Evolutionary conservation across 805 yeast genomes (phyloP).

Genomic region (Alloascoidea africana): DNA sequence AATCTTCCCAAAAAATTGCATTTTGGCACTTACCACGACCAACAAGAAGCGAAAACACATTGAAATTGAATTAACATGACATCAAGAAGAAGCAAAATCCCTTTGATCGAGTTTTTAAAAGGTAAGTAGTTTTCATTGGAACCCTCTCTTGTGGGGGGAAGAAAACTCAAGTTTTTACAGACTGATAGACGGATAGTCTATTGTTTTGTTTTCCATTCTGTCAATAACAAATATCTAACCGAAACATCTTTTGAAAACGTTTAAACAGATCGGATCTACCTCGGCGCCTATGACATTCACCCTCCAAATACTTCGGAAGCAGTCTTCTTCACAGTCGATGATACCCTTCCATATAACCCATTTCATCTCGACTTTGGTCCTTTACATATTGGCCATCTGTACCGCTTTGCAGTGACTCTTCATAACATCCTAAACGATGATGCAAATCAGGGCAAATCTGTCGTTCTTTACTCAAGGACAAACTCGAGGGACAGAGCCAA

Average conservation of each 20-base stretch:
- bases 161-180: background rate
- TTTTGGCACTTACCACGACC: too few species aligned
- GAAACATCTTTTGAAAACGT: too few species aligned
- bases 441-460: constrained; percentile 71
- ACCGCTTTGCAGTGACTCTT: constrained; percentile 86
- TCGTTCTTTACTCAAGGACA: constrained; percentile 78
- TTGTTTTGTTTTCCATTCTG: too few species aligned
- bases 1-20: too few species aligned
- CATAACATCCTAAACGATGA: constrained; percentile 86
- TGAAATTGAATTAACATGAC: too few species aligned
- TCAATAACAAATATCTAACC: too few species aligned
- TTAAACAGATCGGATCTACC: constrained; percentile 47
- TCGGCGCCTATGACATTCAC: constrained; percentile 72
- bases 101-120: constrained; percentile 20
- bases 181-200: too few species aligned
- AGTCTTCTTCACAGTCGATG: constrained; percentile 86
- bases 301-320: constrained; percentile 66
- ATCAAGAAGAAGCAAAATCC: constrained; percentile 10
- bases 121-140: constrained; percentile 9
- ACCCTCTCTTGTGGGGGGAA: background rate
- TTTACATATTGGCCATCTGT: constrained; percentile 79
- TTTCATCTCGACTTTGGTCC: constrained; percentile 97
- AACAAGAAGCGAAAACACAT: too few species aligned
- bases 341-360: constrained; percentile 82
- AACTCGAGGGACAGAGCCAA: constrained; percentile 75